A percentile compares a stretch with the other conserved stretches of the same genome.
These are phyloP conservation scores for Fusarium guadeloupense DNA, from an alignment of 2,329 filamentous ascomycete species.

Conservation along the genomic window DNA sequence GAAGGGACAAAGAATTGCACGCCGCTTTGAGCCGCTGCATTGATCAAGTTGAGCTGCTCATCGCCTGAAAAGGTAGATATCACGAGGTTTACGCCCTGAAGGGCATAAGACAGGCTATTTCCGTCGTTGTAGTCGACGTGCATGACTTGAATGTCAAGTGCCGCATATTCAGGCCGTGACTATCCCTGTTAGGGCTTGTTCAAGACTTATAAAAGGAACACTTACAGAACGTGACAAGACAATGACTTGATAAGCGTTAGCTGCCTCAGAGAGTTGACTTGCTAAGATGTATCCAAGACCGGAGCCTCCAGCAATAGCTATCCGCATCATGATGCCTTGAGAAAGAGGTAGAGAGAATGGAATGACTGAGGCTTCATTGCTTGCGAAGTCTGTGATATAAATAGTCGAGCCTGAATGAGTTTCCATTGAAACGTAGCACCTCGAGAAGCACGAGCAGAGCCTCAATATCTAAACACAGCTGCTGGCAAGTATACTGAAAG, in stretches of 20 bases:
- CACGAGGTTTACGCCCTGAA: conserved; percentile 77
- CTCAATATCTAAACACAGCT: conserved; percentile 22
- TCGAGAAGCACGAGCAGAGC: conserved; percentile 26
- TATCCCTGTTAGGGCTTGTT: conserved; percentile 45
- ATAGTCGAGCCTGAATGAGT: conserved; percentile 22
- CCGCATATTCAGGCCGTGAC: conserved; percentile 63
- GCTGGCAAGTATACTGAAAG: conserved; percentile 3
- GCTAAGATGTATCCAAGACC: conserved; percentile 57
- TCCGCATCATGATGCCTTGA: conserved; percentile 55
- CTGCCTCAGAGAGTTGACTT: conserved; percentile 64
- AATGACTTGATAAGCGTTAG: conserved; percentile 72
- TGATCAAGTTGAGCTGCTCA: conserved; percentile 75
- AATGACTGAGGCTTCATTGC: conserved; percentile 27
- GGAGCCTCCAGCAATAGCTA: conserved; percentile 58
- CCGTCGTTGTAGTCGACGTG: conserved; percentile 72
- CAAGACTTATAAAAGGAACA: background rate
- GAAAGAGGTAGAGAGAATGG: background rate
- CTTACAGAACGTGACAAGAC: conserved; percentile 68
- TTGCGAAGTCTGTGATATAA: conserved; percentile 28
- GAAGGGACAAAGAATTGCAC: conserved; percentile 78
- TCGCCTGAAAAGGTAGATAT: conserved; percentile 76
- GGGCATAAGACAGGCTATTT: conserved; percentile 67
- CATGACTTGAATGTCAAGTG: conserved; percentile 70
- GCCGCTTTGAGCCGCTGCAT: conserved; percentile 70
- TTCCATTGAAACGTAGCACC: conserved; percentile 8